These are phyloP conservation scores for Aegilops sharonensis DNA, from an alignment of 176 grass and related monocot species.

Conservation along the genomic window DNA sequence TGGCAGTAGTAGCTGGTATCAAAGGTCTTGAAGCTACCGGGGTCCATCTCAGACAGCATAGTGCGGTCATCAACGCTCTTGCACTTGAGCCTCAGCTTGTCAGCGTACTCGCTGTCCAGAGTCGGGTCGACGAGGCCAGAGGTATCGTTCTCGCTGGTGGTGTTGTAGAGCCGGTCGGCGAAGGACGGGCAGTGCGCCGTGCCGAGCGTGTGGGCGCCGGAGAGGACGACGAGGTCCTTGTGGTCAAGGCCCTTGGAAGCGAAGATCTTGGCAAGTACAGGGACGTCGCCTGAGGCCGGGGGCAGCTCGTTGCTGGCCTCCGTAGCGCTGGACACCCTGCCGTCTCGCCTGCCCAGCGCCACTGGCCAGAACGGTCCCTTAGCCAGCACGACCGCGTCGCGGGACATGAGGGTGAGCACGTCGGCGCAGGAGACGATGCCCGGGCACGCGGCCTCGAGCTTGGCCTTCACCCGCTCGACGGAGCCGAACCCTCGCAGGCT, in stretches of 20 bases:
- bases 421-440: neutral
- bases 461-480: conserved; percentile 62
- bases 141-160: neutral
- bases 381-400: neutral
- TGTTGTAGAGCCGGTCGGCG: conserved; percentile 3
- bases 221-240: conserved; percentile 14
- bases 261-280: neutral
- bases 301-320: neutral
- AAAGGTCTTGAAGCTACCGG: neutral
- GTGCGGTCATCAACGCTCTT: neutral
- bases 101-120: neutral
- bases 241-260: neutral
- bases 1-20: conserved; percentile 3
- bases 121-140: neutral
- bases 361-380: neutral
- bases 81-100: neutral
- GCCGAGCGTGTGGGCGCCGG: neutral
- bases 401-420: neutral
- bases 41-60: neutral
- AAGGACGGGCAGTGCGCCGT: neutral
- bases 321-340: neutral
- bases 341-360: neutral
- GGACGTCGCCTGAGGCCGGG: neutral
- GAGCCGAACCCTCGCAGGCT: conserved; percentile 59
- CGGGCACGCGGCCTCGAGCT: conserved; percentile 34